Base-by-base conservation (phyloP, 2,329 filamentous ascomycete species). In the Colletotrichum ledebouriae region DNA sequence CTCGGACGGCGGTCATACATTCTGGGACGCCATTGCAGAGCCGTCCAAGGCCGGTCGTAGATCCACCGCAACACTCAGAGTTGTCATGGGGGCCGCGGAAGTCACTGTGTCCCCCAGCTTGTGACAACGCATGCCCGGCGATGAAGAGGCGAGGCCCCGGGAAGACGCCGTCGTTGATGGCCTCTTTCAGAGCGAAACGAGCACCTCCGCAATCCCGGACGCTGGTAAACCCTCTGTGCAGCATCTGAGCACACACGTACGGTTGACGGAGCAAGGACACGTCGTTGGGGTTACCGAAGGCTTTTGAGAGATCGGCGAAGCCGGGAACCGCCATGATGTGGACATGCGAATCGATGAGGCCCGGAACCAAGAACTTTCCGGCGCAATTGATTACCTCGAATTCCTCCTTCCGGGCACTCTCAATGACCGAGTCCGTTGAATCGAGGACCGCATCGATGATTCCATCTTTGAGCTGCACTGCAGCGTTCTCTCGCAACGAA, bases 181-280 rank as follows among this genome's bases (percentile, higher is more conserved):
- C 86, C 71, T 89, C 80, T 67, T 85, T 86, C 15, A 90, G 77
- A 1, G 87, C 84, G 0, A 84, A 75, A 0, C 79, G 78, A 2
- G 87, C 87, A 7, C 88, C 88, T 0, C 87, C 87, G 50, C 84
- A 87, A 73, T 90, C 87, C 1, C 88, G 82, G 3, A 87, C 80
- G 4, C 80, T 85, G 1, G 88, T 90, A 76, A 89, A 90, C 1
- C 1, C 87, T n/a, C 87, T 81, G 46, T 77, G 74, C 0, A 90
- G 80, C 78, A 88, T 89, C 67, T 86, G 80, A 2, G 75, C 68
- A 66, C 78, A 81, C 11, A 85, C 77, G 64, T 81, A 86, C 1
- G 86, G 80, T 72, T 85, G 82, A 3, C 85, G 78, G n/a, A 85
- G 77, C 3, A 81, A 74, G 0, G 80, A 81, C 2, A 80, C 79